These are phyloP conservation scores for Mortierella alpina DNA, from an alignment of 192 early-diverging fungal genomes.

Conservation along the genomic window DNA sequence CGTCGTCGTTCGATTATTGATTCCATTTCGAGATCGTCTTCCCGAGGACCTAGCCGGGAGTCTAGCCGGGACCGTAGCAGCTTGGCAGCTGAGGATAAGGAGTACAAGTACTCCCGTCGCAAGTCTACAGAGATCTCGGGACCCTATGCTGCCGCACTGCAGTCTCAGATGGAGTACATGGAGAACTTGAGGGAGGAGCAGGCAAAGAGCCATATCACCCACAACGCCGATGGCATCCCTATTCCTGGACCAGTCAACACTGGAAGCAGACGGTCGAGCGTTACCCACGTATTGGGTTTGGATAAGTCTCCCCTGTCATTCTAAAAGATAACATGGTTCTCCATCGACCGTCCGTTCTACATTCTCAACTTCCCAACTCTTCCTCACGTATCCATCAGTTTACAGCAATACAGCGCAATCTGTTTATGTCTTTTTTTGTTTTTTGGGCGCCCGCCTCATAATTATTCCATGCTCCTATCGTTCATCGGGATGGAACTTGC, in stretches of 20 bases:
- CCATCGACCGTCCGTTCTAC: too few relatives aligned
- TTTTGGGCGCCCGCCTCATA: neutral
- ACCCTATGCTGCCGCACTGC: conserved; percentile 13
- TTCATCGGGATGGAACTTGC: neutral
- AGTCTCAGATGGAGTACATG: conserved; percentile 32
- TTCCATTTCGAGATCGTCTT: neutral
- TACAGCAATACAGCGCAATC: too few relatives aligned
- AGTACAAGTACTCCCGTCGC: conserved; percentile 21
- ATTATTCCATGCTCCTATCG: neutral
- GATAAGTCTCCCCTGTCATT: too few relatives aligned
- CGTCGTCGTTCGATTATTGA: conserved; percentile 10
- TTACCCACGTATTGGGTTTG: neutral
- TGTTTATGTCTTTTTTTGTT: neutral
- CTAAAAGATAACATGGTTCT: too few relatives aligned
- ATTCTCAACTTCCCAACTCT: too few relatives aligned
- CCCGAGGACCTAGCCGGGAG: neutral
- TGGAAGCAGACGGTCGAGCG: neutral
- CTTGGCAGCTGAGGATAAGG: conserved; percentile 4
- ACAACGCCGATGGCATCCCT: conserved; percentile 34
- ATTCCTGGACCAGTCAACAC: conserved; percentile 21
- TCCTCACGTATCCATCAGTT: too few relatives aligned
- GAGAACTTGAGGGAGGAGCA: conserved; percentile 33
- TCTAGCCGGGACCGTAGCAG: conserved; percentile 6
- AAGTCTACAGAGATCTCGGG: conserved; percentile 25
- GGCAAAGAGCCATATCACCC: conserved; percentile 3